Evolutionary conservation across 2,329 filamentous ascomycete species (phyloP).

Genomic region (Hypoxylon sp.): DNA sequence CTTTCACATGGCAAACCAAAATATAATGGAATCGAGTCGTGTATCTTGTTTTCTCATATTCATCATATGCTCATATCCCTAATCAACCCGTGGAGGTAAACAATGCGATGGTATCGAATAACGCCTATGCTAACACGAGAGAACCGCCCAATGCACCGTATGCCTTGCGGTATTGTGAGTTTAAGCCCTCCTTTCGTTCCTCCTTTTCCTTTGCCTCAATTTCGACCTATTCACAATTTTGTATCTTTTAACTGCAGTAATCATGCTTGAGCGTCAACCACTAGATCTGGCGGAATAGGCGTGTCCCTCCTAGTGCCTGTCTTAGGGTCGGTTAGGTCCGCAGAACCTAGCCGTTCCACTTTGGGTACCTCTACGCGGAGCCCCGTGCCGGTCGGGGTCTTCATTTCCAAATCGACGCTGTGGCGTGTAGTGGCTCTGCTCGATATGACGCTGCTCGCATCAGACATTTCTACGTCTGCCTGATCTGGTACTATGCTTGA

Average conservation of each 20-base stretch:
- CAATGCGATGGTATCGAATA: conserved; percentile 35
- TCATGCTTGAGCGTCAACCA: conserved; percentile 21
- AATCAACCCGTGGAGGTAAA: conserved; percentile 6
- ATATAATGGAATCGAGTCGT: not conserved
- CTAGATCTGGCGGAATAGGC: conserved; percentile 48
- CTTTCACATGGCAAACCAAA: not conserved
- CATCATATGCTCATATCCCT: conserved; percentile 22
- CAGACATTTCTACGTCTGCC: conserved; percentile 61
- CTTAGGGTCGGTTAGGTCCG: conserved; percentile 42
- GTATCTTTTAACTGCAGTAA: not conserved
- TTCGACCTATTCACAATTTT: no score
- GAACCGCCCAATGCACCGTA: conserved; percentile 18
- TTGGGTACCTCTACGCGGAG: conserved; percentile 17
- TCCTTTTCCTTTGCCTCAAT: conserved; percentile 1
- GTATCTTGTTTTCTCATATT: conserved; percentile 20
- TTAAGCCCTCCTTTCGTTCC: no score
- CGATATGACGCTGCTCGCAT: conserved; percentile 52
- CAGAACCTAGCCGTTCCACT: conserved; percentile 40
- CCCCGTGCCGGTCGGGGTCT: conserved; percentile 50
- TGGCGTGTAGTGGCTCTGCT: conserved; percentile 46
- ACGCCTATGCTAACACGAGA: conserved; percentile 27
- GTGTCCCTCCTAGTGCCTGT: conserved; percentile 48
- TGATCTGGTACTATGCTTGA: conserved; percentile 25
- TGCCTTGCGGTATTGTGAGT: conserved; percentile 37
- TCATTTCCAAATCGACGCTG: conserved; percentile 47